Conservation (phyloP, 148 eudicot genomes). For the Spergularia marina region DNA sequence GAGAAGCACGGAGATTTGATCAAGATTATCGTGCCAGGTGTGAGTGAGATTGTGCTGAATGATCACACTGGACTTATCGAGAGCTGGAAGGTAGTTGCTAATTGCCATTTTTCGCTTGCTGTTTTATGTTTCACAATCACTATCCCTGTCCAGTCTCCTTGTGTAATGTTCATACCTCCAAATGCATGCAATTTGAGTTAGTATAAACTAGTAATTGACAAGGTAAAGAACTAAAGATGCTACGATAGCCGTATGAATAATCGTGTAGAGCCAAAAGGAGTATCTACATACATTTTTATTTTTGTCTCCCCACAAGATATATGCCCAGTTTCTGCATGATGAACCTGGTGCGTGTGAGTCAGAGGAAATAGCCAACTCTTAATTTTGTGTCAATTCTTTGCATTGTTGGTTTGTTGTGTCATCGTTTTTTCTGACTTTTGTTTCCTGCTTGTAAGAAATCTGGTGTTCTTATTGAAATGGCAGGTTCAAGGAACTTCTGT, state of each 20-base stretch:
- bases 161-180: neutral
- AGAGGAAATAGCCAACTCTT: neutral
- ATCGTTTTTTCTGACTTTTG: neutral
- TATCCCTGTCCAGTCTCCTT: no score
- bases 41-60: slow-evolving; percentile 62
- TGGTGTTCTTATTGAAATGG: slow-evolving; percentile 19
- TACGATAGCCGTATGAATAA: no score
- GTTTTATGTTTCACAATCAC: neutral
- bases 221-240: no score
- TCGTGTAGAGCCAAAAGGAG: no score
- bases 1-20: slow-evolving; percentile 54
- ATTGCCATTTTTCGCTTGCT: neutral
- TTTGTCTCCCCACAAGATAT: no score
- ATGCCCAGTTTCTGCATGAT: no score
- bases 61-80: slow-evolving; percentile 59
- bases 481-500: slow-evolving; percentile 67
- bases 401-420: neutral
- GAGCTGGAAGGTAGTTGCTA: slow-evolving; percentile 75
- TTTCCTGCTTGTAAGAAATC: neutral
- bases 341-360: no score
- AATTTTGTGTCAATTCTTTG: neutral
- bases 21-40: slow-evolving; percentile 41
- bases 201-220: no score
- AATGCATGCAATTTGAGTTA: neutral
- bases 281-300: no score